These are phyloP conservation scores for Backusella sp. DNA, from an alignment of 192 early-diverging fungal genomes.

Conservation along the genomic window DNA sequence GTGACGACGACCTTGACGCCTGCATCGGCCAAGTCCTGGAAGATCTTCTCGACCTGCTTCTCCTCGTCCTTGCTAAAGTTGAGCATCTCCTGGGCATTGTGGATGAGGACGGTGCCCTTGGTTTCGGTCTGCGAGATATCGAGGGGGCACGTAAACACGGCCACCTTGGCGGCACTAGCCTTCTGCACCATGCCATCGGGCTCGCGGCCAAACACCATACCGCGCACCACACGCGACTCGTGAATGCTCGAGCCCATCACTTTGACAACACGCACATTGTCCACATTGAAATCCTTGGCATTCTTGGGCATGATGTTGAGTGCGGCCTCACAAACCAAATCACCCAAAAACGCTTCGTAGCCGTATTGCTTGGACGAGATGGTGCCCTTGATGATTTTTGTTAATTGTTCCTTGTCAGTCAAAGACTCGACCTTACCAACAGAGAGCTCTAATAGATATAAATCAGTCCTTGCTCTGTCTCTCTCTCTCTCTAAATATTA, in stretches of 20 bases:
- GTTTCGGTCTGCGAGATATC: conserved; percentile 96
- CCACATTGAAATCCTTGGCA: conserved; percentile 88
- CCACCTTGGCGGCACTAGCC: conserved; percentile 87
- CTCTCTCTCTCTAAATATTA: conserved; percentile 27
- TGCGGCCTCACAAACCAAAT: conserved; percentile 83
- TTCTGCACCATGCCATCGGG: conserved; percentile 76
- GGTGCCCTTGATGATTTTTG: conserved; percentile 74
- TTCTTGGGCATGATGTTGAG: conserved; percentile 89
- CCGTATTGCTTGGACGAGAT: conserved; percentile 96
- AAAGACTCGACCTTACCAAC: conserved; percentile 61
- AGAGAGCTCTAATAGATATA: conserved; percentile 52
- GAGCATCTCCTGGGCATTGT: conserved; percentile 95
- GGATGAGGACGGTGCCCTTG: conserved; percentile 97
- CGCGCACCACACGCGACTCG: conserved; percentile 87
- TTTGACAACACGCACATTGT: conserved; percentile 95
- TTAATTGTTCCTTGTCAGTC: conserved; percentile 57
- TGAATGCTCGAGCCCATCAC: conserved; percentile 89
- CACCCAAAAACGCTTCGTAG: conserved; percentile 83
- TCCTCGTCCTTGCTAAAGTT: conserved; percentile 97
- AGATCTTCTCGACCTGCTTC: conserved; percentile 79
- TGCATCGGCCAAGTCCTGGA: conserved; percentile 88
- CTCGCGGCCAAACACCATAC: conserved; percentile 96
- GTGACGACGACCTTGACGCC: conserved; percentile 92
- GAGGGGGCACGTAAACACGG: conserved; percentile 91
- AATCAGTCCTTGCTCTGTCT: background rate